These are phyloP conservation scores for Termitomyces heimii DNA, from an alignment of 768 basidiomycete species.

Conservation along the genomic window DNA sequence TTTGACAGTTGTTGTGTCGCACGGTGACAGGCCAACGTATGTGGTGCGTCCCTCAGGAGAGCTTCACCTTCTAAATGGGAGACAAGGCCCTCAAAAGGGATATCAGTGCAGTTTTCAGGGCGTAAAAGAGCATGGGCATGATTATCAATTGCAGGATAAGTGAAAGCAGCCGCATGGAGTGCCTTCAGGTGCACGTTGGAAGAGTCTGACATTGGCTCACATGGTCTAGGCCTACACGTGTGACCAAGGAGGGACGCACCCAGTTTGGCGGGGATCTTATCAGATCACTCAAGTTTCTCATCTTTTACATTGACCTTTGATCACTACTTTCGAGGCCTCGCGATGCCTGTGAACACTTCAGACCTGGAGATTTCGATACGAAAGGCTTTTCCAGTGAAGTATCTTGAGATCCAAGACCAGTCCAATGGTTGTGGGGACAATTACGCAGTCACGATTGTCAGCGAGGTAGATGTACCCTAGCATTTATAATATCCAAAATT, in stretches of 20 bases:
- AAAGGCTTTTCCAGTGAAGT: conserved; percentile 52
- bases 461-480: conserved; percentile 42
- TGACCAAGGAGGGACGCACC: background rate
- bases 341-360: conserved; percentile 57
- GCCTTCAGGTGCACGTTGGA: background rate
- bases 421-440: conserved; percentile 80
- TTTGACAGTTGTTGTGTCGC: conserved; percentile 49
- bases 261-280: conserved; percentile 21
- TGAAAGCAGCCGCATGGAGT: conserved; percentile 18
- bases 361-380: conserved; percentile 62
- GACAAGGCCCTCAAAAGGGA: conserved; percentile 60
- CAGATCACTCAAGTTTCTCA: conserved; percentile 10
- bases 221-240: background rate
- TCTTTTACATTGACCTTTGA: background rate
- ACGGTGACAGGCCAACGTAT: conserved; percentile 55
- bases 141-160: conserved; percentile 64
- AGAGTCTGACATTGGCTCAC: background rate
- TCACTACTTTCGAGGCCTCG: background rate
- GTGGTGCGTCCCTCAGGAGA: conserved; percentile 39
- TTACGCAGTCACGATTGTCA: conserved; percentile 71
- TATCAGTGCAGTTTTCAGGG: conserved; percentile 31
- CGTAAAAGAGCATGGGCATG: conserved; percentile 71
- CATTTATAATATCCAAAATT: background rate
- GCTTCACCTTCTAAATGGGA: conserved; percentile 59
- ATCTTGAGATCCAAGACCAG: conserved; percentile 71